Evolutionary conservation across 106 monocot genomes (phyloP).

Genomic region (Vanilla planifolia): DNA sequence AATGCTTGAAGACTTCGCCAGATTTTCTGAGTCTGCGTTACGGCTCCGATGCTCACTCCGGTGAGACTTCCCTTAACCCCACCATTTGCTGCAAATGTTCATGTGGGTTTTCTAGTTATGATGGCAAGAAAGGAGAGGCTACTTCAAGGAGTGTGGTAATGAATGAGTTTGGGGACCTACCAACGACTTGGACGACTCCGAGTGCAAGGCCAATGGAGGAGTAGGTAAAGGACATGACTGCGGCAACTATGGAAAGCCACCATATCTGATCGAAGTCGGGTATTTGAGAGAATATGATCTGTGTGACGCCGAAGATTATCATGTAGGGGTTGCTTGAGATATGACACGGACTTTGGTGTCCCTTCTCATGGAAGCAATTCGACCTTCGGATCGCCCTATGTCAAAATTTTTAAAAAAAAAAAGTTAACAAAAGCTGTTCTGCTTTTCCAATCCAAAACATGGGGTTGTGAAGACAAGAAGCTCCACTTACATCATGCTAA

Average conservation of each 20-base stretch:
- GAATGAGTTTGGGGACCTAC: conserved; percentile 12
- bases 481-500: conserved; percentile 62
- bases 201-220: conserved; percentile 44
- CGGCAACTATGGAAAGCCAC: conserved; percentile 60
- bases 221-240: conserved; percentile 58
- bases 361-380: conserved; percentile 47
- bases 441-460: neutral
- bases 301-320: conserved; percentile 29
- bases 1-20: conserved; percentile 83
- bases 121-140: neutral
- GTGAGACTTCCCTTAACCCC: conserved; percentile 58
- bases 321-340: conserved; percentile 42
- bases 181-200: conserved; percentile 32
- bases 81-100: conserved; percentile 44
- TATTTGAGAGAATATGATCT: conserved; percentile 53
- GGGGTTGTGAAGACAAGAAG: neutral
- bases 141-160: neutral
- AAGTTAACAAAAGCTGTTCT: neutral
- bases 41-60: conserved; percentile 46
- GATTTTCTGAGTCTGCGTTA: conserved; percentile 51
- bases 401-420: neutral
- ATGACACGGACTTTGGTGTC: conserved; percentile 33
- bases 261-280: conserved; percentile 56
- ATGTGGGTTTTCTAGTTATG: neutral
- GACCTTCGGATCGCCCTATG: conserved; percentile 49